Evolutionary conservation across 129 eudicot genomes (phyloP).

Genomic region (Mikania micrantha): DNA sequence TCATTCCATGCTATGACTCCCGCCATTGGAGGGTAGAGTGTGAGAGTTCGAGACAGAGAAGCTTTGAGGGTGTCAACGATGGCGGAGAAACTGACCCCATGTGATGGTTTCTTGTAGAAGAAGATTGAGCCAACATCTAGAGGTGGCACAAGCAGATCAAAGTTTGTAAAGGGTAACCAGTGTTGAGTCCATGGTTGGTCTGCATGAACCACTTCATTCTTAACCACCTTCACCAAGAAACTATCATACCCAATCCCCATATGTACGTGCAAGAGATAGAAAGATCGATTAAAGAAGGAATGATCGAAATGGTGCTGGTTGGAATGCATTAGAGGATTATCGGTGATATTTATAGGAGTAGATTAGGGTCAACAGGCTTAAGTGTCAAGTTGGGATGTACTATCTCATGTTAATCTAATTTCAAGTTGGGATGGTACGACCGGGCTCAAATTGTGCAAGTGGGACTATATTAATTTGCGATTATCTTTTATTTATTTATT

Average conservation of each 20-base stretch:
- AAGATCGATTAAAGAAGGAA: too few species aligned
- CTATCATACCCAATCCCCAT: neutral
- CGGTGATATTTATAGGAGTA: too few species aligned
- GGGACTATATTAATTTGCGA: too few species aligned
- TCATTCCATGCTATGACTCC: conserved; percentile 9
- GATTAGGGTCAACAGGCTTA: too few species aligned
- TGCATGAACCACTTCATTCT: conserved; percentile 9
- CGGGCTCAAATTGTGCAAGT: too few species aligned
- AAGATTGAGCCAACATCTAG: neutral
- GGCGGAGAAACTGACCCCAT: neutral
- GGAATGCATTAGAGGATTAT: too few species aligned
- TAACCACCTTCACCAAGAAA: neutral
- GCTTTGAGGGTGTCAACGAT: conserved; percentile 4
- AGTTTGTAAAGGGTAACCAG: conserved; percentile 10
- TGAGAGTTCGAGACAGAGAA: conserved; percentile 10
- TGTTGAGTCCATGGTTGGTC: conserved; percentile 1
- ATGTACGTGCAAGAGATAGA: too few species aligned
- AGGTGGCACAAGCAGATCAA: conserved; percentile 4
- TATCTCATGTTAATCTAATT: too few species aligned
- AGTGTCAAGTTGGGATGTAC: too few species aligned
- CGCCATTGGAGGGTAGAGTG: conserved; percentile 25
- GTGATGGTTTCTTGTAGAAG: conserved; percentile 14
- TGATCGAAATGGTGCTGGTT: too few species aligned
- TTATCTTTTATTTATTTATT: too few species aligned
- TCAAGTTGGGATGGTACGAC: too few species aligned